A percentile compares a stretch with the other conserved stretches of the same genome.
These are phyloP conservation scores for Cladophialophora bantiana DNA, from an alignment of 2,329 filamentous ascomycete genomes.

Conservation along the genomic window DNA sequence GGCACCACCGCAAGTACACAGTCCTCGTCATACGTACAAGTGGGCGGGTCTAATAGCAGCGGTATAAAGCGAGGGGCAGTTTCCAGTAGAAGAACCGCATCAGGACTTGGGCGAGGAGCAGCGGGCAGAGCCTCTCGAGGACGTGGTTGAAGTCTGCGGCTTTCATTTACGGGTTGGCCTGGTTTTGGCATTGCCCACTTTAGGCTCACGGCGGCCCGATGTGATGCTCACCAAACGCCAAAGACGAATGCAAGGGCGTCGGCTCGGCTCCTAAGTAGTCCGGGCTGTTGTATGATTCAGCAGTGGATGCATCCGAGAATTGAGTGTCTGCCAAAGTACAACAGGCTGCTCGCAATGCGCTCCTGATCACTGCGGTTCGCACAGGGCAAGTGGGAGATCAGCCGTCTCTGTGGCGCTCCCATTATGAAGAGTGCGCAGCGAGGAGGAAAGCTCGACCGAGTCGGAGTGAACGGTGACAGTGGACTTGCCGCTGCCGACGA, in stretches of 20 bases:
- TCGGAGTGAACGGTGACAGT: background rate
- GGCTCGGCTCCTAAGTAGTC: background rate
- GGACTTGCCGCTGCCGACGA: background rate
- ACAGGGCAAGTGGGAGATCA: background rate
- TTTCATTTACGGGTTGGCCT: background rate
- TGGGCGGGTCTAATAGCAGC: slow-evolving; percentile 31
- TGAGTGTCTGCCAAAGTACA: background rate
- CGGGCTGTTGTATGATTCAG: background rate
- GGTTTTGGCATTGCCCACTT: background rate
- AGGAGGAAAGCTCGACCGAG: background rate
- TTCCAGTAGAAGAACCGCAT: slow-evolving; percentile 31
- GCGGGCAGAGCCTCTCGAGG: slow-evolving; percentile 28
- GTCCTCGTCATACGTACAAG: slow-evolving; percentile 33
- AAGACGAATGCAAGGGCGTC: background rate
- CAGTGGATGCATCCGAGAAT: background rate
- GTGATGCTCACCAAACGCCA: background rate
- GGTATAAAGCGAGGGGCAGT: slow-evolving; percentile 28
- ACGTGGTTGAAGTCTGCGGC: slow-evolving; percentile 22
- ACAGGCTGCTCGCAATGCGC: too few species aligned
- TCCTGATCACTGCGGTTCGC: background rate
- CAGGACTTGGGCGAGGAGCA: slow-evolving; percentile 31
- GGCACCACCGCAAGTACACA: slow-evolving; percentile 31
- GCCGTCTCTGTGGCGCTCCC: background rate
- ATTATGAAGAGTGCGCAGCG: background rate
- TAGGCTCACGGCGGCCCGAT: background rate